Evolutionary conservation across 352 stramenopile species (phyloP).

Genomic region (Phytophthora tentaculata): DNA sequence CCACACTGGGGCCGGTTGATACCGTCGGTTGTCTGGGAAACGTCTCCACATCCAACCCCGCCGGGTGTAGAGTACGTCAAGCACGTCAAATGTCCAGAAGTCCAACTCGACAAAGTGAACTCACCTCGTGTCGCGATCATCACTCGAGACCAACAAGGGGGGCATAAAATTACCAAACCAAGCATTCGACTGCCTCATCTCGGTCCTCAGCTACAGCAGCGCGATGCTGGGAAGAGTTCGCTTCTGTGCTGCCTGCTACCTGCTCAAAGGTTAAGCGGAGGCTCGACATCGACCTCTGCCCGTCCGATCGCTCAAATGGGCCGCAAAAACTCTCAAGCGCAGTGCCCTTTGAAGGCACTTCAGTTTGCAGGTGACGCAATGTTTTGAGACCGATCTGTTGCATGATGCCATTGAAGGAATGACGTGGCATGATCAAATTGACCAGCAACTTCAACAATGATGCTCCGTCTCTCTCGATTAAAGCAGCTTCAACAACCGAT

Average conservation of each 20-base stretch:
- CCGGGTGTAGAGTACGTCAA: constrained; percentile 30
- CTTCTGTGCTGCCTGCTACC: constrained; percentile 47
- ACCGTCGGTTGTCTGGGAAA: constrained; percentile 26
- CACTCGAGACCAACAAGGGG: not conserved
- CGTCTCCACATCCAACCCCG: constrained; percentile 2
- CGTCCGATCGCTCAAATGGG: not conserved
- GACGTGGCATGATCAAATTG: constrained; percentile 29
- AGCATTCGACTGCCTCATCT: constrained; percentile 9
- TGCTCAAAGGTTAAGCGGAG: constrained; percentile 5
- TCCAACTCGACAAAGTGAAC: constrained; percentile 3
- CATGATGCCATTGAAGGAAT: constrained; percentile 6
- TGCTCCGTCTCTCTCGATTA: constrained; percentile 37
- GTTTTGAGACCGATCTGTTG: constrained; percentile 21
- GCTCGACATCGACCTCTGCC: not conserved
- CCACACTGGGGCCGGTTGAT: constrained; percentile 16
- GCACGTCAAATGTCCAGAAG: not conserved
- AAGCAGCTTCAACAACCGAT: constrained; percentile 26
- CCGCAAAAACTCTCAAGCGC: constrained; percentile 4
- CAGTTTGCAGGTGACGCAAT: not conserved
- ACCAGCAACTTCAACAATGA: constrained; percentile 27
- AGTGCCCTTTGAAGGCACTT: not conserved
- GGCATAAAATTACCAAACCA: not conserved
- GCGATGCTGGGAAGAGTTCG: not conserved
- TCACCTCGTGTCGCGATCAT: not conserved
- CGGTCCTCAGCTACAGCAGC: not conserved